Percentiles rank a stretch among this genome's conserved stretches.
Conservation (phyloP, 1,139 yeast genomes). For the Hanseniaspora sp. region DNA sequence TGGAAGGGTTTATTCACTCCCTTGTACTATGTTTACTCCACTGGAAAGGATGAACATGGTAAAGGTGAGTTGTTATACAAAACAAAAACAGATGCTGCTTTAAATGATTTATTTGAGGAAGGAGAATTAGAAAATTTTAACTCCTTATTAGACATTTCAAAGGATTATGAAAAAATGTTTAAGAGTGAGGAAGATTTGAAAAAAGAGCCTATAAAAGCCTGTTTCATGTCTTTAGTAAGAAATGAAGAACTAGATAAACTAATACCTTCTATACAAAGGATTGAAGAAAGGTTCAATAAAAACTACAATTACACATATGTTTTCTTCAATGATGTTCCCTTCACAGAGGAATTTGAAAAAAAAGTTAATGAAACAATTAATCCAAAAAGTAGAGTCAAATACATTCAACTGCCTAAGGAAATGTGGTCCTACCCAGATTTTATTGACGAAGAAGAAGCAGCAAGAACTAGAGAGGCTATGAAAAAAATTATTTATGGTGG, state of each 20-base stretch:
- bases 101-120: neutral
- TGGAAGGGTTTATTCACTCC: conserved; percentile 15
- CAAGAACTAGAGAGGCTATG: conserved; percentile 40
- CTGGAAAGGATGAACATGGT: neutral
- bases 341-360: conserved; percentile 37
- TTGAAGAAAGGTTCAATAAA: conserved; percentile 65
- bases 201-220: conserved; percentile 41
- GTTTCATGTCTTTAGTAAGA: conserved; percentile 65
- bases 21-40: conserved; percentile 4
- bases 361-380: conserved; percentile 33
- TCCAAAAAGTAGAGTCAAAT: conserved; percentile 40
- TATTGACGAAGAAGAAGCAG: conserved; percentile 51
- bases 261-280: conserved; percentile 49
- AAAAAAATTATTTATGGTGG: conserved; percentile 49
- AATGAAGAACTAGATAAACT: conserved; percentile 55
- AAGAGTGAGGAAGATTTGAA: conserved; percentile 22
- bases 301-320: conserved; percentile 63
- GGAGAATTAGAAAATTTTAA: neutral
- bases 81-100: conserved; percentile 2
- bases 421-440: conserved; percentile 50
- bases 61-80: conserved; percentile 5
- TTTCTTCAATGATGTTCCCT: conserved; percentile 50
- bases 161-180: conserved; percentile 10
- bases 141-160: conserved; percentile 1
- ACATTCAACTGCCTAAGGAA: conserved; percentile 41